phyloP scores from a whole-genome alignment of 805 yeast species.

The Alloascoidea hylecoeti region DNA sequence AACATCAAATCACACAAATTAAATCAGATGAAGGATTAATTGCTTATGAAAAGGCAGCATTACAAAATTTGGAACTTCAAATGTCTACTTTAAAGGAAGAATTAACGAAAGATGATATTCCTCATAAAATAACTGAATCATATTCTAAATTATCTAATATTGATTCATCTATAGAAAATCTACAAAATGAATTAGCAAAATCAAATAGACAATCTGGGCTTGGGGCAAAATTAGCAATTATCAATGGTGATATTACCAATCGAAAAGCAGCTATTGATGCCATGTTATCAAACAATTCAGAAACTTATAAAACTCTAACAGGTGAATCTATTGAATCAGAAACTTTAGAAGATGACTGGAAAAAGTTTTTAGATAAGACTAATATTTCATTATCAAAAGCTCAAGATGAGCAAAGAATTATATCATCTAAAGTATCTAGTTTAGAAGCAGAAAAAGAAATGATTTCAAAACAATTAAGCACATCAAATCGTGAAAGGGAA shows the following conservation, averaged over 20 bases:
- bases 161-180: slow-evolving; percentile 25
- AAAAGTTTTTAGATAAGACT: slow-evolving; percentile 10
- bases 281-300: slow-evolving; percentile 14
- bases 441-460: slow-evolving; percentile 9
- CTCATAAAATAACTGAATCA: slow-evolving; percentile 16
- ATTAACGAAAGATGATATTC: slow-evolving; percentile 6
- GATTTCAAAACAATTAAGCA: slow-evolving; percentile 7
- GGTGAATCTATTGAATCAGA: slow-evolving; percentile 10
- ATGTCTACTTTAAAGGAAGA: slow-evolving; percentile 17
- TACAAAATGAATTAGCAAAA: slow-evolving; percentile 24
- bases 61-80: slow-evolving; percentile 23
- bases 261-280: slow-evolving; percentile 18
- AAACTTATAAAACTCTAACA: slow-evolving; percentile 10
- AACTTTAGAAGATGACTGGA: slow-evolving; percentile 8
- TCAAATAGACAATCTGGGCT: slow-evolving; percentile 45
- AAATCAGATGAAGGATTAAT: slow-evolving; percentile 31
- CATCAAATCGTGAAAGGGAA: slow-evolving; percentile 3
- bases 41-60: slow-evolving; percentile 25
- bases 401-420: slow-evolving; percentile 4
- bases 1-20: slow-evolving; percentile 22
- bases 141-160: slow-evolving; percentile 22
- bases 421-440: slow-evolving; percentile 9
- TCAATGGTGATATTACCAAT: slow-evolving; percentile 23
- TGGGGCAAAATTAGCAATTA: slow-evolving; percentile 35
- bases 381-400: slow-evolving; percentile 10